Evolutionary conservation across 1,284 basidiomycete species (phyloP).

Genomic region (Ustilago bromivora): DNA sequence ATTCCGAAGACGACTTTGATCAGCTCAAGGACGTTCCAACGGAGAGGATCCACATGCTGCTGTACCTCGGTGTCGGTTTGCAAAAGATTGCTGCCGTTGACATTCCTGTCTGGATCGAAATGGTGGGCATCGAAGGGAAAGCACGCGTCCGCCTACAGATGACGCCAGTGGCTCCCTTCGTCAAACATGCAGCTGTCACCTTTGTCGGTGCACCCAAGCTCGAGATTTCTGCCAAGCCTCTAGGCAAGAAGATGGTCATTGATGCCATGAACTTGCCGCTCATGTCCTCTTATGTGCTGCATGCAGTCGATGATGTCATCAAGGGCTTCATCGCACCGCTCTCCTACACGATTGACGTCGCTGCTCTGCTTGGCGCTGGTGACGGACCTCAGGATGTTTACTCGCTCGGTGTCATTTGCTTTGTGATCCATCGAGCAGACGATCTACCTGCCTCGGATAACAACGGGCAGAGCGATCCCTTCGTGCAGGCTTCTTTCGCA

Average conservation of each 20-base stretch:
- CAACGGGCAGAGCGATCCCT: conserved; percentile 63
- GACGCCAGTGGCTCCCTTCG: conserved; percentile 60
- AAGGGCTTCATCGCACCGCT: conserved; percentile 62
- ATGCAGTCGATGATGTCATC: conserved; percentile 61
- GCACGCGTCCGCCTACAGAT: conserved; percentile 63
- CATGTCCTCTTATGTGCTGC: conserved; percentile 60
- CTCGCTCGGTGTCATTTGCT: conserved; percentile 57
- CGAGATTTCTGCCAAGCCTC: conserved; percentile 64
- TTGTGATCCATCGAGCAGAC: conserved; percentile 61
- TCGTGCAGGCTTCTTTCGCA: conserved; percentile 58
- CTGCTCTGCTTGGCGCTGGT: conserved; percentile 55
- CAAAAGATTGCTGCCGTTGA: conserved; percentile 66
- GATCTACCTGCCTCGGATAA: conserved; percentile 59
- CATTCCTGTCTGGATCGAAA: conserved; percentile 64
- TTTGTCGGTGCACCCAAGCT: conserved; percentile 60
- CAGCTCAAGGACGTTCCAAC: conserved; percentile 37
- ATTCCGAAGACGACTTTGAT: conserved; percentile 26
- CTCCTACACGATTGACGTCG: conserved; percentile 62
- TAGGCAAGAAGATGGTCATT: conserved; percentile 65
- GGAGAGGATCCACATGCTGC: conserved; percentile 56
- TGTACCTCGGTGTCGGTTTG: conserved; percentile 62
- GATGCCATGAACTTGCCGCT: conserved; percentile 67
- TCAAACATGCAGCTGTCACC: conserved; percentile 63
- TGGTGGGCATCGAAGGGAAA: conserved; percentile 65
- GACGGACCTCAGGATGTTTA: conserved; percentile 62